Percentiles rank a stretch among this genome's conserved stretches.
Conservation (phyloP, 768 basidiomycete genomes). For the Lactifluus pinguis region DNA sequence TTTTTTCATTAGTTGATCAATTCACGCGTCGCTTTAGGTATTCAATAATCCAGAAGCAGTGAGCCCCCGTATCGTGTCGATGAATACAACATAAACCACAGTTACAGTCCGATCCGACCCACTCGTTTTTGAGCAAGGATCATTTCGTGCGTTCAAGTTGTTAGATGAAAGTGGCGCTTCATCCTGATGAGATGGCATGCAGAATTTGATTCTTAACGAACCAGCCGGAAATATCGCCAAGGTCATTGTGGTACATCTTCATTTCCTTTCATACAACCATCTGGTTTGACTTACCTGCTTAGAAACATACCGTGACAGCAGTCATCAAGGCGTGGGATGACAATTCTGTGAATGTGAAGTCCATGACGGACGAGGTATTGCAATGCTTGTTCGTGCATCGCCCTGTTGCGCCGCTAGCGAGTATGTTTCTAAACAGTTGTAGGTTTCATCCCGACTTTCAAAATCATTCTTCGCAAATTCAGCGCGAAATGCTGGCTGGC, state of each 20-base stretch:
- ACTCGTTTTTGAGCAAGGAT: conserved; percentile 84
- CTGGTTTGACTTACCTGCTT: neutral
- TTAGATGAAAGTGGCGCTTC: conserved; percentile 9
- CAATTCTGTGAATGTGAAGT: conserved; percentile 44
- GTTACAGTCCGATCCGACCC: conserved; percentile 71
- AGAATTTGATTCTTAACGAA: conserved; percentile 77
- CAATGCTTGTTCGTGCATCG: conserved; percentile 47
- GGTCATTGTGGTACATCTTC: conserved; percentile 46
- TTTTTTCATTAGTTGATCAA: neutral
- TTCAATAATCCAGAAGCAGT: conserved; percentile 79
- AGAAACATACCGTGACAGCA: conserved; percentile 57
- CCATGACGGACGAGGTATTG: conserved; percentile 52
- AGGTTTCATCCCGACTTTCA: conserved; percentile 86
- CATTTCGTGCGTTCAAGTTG: conserved; percentile 58
- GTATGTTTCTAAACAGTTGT: neutral
- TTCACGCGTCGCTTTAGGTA: conserved; percentile 28
- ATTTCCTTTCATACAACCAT: neutral
- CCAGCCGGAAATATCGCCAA: conserved; percentile 71
- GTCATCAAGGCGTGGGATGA: conserved; percentile 82
- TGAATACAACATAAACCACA: neutral
- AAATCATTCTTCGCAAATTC: conserved; percentile 50
- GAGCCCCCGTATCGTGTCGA: conserved; percentile 26
- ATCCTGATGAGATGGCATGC: neutral
- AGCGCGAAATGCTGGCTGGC: conserved; percentile 66
- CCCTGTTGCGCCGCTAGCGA: neutral